A percentile compares a stretch with the other conserved stretches of the same genome.
phyloP scores from a whole-genome alignment of 805 yeast species.

The Saccharomycopsis sp. region DNA sequence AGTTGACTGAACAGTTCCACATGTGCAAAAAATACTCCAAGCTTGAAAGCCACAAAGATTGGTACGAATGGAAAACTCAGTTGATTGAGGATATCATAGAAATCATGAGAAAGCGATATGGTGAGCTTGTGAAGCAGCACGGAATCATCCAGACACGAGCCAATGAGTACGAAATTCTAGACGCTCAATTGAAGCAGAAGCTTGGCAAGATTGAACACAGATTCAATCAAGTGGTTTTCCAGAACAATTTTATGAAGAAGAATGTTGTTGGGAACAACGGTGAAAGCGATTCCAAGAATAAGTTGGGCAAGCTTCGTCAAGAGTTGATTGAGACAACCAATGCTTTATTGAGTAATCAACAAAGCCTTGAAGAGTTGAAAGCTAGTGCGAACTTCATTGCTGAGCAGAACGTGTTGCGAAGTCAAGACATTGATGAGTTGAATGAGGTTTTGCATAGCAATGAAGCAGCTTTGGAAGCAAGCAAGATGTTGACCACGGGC shows the following conservation, averaged over 20 bases:
- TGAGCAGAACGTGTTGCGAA: conserved; percentile 17
- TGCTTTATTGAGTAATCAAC: conserved; percentile 10
- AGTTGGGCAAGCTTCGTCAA: conserved; percentile 17
- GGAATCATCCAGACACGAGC: conserved; percentile 18
- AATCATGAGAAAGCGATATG: conserved; percentile 24
- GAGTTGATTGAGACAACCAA: conserved; percentile 16
- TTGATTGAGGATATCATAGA: conserved; percentile 33
- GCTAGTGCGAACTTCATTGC: too few relatives aligned
- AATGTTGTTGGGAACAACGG: conserved; percentile 6
- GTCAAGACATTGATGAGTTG: conserved; percentile 16
- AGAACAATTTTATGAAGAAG: conserved; percentile 21
- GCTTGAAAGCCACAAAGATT: conserved; percentile 39
- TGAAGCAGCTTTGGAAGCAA: conserved; percentile 21
- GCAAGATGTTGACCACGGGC: conserved; percentile 20
- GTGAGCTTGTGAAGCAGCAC: conserved; percentile 22
- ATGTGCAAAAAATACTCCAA: conserved; percentile 41
- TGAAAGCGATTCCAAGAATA: conserved; percentile 18
- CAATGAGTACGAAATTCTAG: conserved; percentile 11
- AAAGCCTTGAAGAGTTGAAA: conserved; percentile 1
- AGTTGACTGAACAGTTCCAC: conserved; percentile 38
- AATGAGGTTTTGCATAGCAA: conserved; percentile 20
- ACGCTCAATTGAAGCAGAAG: conserved; percentile 15
- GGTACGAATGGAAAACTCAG: conserved; percentile 52
- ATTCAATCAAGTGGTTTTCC: conserved; percentile 18
- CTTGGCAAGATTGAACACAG: conserved; percentile 19